Evolutionary conservation across 2,329 filamentous ascomycete genomes (phyloP), one percentile per base, ranked within the genome.

Genomic region (Penicillium sp.): DNA sequence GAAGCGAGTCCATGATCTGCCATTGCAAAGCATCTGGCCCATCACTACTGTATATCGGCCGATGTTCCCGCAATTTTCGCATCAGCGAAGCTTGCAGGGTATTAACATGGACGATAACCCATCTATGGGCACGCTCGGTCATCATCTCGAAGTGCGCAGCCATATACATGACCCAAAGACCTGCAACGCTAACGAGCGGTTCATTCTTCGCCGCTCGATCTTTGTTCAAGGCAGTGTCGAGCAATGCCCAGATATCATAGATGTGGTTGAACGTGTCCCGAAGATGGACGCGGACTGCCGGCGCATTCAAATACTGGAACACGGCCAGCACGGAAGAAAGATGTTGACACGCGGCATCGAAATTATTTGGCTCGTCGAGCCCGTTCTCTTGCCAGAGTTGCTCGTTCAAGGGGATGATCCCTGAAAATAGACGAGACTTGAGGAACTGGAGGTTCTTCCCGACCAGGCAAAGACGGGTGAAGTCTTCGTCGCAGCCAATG

Each of bases 221-320:
- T 4, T 27, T 38, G 22, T 65, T 63, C 11, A 64, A 28, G 11
- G 52, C 22, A 2, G 13, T 30, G 6, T 64, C 59, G 1, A 54
- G 41, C 8, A 49, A 43, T 8, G 12, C 31, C 55, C 59, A 53
- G 34, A 59, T 47, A 1, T 53, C 55, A 5, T 50, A 56, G 16
- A 65, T 60, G 11, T 53, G 14, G 31, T 65, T 65, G 29, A 56
- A 65, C 4, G 60, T 60, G 13, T 56, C 53, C 7, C 60, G 57
- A 14, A 65, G 49, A 35, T 56, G 38, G 0, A 33, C 16, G 5
- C 34, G 36, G 10, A 58, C 49, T 2, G 9, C 8, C 2, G 49
- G 46, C 6, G 42, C 33, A 29, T 63, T 64, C 18, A 65, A 41
- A 28, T 65, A 65, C 33, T 63, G 52, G 16, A 65, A 65, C 1